These are phyloP conservation scores for Arabis alpina DNA, from an alignment of 345 rosid species.

Conservation along the genomic window DNA sequence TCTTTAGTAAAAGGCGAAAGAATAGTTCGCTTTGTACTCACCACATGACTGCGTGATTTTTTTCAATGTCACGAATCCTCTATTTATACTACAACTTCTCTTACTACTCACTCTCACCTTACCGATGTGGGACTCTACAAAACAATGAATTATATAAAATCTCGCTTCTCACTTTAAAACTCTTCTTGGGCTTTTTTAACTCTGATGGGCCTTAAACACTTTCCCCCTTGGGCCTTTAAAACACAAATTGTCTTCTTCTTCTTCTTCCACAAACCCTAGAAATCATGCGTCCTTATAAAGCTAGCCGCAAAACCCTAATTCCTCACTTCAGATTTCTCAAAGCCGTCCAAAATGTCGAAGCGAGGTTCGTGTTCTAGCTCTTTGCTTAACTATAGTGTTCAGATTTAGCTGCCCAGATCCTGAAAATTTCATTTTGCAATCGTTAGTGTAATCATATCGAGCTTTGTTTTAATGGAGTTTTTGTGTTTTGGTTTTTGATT, in stretches of 20 bases:
- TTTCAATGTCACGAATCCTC: fast-evolving
- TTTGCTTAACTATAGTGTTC: background rate
- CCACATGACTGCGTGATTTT: constrained; percentile 31
- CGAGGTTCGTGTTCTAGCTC: constrained; percentile 54
- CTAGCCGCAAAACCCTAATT: constrained; percentile 23
- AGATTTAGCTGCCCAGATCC: no score
- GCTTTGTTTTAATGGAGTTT: background rate
- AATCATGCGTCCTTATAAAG: constrained; percentile 8
- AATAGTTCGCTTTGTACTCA: constrained; percentile 53
- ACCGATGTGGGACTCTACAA: constrained; percentile 33
- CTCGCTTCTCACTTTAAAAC: background rate
- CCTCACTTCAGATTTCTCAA: background rate
- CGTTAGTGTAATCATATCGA: no score
- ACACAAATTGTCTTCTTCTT: background rate
- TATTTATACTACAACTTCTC: background rate
- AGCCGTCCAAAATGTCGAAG: constrained; percentile 82
- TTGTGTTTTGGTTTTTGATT: background rate
- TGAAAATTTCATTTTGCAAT: no score
- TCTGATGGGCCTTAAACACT: no score
- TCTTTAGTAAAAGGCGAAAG: constrained; percentile 74
- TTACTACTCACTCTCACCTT: fast-evolving
- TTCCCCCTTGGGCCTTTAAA: background rate
- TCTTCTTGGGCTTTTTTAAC: background rate
- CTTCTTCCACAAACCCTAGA: constrained; percentile 17
- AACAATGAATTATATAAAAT: background rate